phyloP scores from a whole-genome alignment of 441 rosid genomes.

The Geranium incanum region DNA sequence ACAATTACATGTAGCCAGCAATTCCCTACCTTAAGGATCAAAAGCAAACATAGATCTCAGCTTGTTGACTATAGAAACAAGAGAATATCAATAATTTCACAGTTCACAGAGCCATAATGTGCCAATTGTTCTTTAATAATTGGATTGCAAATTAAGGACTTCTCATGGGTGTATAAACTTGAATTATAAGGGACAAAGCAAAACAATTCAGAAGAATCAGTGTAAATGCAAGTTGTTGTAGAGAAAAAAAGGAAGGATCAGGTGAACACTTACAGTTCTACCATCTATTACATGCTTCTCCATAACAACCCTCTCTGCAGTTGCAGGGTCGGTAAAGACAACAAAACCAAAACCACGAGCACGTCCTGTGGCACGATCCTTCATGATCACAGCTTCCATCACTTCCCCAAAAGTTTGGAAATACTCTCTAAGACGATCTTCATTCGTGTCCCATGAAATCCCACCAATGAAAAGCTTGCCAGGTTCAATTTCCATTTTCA shows the following conservation, averaged over 20 bases:
- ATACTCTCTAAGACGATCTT: conserved; percentile 62
- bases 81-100: neutral
- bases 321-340: conserved; percentile 49
- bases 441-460: conserved; percentile 75
- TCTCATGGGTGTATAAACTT: neutral
- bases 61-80: neutral
- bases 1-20: conserved; percentile 15
- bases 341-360: conserved; percentile 72
- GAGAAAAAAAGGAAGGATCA: neutral
- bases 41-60: conserved; percentile 7
- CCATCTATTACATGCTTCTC: conserved; percentile 60
- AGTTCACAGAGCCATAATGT: neutral
- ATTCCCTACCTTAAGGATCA: conserved; percentile 10
- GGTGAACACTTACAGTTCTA: conserved; percentile 47
- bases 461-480: conserved; percentile 71
- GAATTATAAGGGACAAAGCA: neutral
- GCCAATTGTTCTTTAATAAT: neutral
- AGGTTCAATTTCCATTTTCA: conserved; percentile 51
- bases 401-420: conserved; percentile 60
- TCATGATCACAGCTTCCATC: conserved; percentile 64
- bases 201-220: neutral
- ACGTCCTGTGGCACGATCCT: conserved; percentile 71
- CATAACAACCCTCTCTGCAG: conserved; percentile 54
- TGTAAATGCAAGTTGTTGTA: conserved; percentile 11
- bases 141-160: neutral